phyloP scores from a whole-genome alignment of 148 eudicot species.

The Agrostemma githago region DNA sequence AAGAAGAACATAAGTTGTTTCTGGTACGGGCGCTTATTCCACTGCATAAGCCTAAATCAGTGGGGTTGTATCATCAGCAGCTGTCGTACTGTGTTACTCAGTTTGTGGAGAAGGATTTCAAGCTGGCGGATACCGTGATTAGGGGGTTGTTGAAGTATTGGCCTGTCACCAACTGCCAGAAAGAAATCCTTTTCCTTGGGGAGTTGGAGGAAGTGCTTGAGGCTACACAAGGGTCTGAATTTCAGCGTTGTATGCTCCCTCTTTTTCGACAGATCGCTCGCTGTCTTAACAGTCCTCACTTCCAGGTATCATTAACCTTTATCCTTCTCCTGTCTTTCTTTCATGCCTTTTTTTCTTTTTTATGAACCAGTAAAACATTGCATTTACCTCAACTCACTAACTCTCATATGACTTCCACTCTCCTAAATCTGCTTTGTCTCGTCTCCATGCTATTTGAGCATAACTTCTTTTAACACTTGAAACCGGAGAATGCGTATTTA shows the following conservation, averaged over 20 bases:
- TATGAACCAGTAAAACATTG: not conserved
- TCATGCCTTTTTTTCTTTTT: not conserved
- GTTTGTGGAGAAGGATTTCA: constrained; percentile 74
- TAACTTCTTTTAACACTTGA: not conserved
- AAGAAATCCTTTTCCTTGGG: constrained; percentile 65
- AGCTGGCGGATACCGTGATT: constrained; percentile 58
- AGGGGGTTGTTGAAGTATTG: constrained; percentile 73
- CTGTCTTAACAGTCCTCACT: constrained; percentile 55
- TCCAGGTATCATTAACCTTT: constrained; percentile 41
- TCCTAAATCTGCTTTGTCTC: not conserved
- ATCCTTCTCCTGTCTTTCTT: not conserved
- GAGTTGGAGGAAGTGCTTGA: constrained; percentile 76
- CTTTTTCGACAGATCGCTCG: constrained; percentile 60
- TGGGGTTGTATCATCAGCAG: constrained; percentile 62
- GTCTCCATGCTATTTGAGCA: not conserved
- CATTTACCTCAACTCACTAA: not conserved
- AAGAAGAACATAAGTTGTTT: constrained; percentile 12
- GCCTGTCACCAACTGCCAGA: constrained; percentile 71
- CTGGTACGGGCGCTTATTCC: constrained; percentile 6
- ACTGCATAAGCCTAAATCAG: constrained; percentile 14
- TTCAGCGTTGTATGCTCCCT: constrained; percentile 66
- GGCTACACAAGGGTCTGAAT: constrained; percentile 58
- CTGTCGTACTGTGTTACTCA: constrained; percentile 65
- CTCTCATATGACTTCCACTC: not conserved
- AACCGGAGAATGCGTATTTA: not conserved